phyloP scores from a whole-genome alignment of 495 filamentous ascomycete genomes.

The Staphylotrichum tortipilum region DNA sequence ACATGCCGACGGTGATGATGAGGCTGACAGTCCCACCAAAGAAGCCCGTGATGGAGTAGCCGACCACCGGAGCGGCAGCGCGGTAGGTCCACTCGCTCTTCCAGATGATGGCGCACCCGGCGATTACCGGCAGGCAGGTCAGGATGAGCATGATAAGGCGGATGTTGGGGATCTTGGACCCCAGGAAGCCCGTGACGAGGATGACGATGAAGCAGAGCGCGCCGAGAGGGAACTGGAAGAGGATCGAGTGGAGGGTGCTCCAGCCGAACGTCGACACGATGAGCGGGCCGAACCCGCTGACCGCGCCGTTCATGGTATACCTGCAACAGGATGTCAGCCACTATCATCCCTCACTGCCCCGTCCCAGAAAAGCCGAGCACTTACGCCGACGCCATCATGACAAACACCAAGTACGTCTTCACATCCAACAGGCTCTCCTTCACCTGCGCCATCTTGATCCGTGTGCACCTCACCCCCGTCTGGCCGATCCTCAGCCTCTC shows the following conservation, averaged over 20 bases:
- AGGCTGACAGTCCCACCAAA: conserved; percentile 59
- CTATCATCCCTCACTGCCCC: background rate
- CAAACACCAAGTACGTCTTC: conserved; percentile 48
- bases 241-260: conserved; percentile 53
- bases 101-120: conserved; percentile 69
- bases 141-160: conserved; percentile 54
- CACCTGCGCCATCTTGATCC: conserved; percentile 32
- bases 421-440: conserved; percentile 51
- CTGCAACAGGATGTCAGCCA: background rate
- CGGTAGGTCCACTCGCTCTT: conserved; percentile 56
- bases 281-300: conserved; percentile 66
- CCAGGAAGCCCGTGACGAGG: conserved; percentile 54
- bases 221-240: conserved; percentile 66
- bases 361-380: background rate
- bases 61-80: conserved; percentile 54
- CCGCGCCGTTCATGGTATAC: conserved; percentile 66
- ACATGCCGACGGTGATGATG: conserved; percentile 58
- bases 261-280: conserved; percentile 71
- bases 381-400: conserved; percentile 44
- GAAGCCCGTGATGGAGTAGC: conserved; percentile 62
- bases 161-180: conserved; percentile 51
- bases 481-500: conserved; percentile 57
- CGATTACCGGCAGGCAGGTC: conserved; percentile 63
- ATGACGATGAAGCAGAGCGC: conserved; percentile 56
- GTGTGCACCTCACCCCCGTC: conserved; percentile 56